Percentiles rank a stretch among this genome's conserved stretches.
Conservation (phyloP, 2,329 filamentous ascomycete species). For the Xylaria sp. region DNA sequence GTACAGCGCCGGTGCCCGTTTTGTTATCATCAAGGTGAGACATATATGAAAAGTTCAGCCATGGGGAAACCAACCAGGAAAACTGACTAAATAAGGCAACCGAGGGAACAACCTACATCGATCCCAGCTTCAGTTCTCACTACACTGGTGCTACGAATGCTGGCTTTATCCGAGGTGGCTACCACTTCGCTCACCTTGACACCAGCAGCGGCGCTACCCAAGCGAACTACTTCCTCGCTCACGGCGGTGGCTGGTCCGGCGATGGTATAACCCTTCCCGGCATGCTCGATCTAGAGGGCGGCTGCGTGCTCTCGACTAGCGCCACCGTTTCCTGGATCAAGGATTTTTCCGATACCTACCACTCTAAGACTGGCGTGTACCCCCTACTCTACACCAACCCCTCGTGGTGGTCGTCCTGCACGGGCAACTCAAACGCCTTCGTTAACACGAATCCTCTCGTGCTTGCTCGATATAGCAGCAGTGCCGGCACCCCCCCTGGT, state of each 20-base stretch:
- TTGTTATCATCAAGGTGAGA: slow-evolving; percentile 58
- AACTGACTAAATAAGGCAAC: slow-evolving; percentile 56
- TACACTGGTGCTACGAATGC: slow-evolving; percentile 62
- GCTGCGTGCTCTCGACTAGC: slow-evolving; percentile 59
- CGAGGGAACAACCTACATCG: slow-evolving; percentile 61
- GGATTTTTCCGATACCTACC: slow-evolving; percentile 64
- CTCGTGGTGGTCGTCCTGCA: slow-evolving; percentile 66
- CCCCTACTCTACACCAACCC: slow-evolving; percentile 65
- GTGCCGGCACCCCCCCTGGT: slow-evolving; percentile 58
- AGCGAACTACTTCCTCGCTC: slow-evolving; percentile 62
- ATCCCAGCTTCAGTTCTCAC: slow-evolving; percentile 60
- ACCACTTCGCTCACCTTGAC: slow-evolving; percentile 65
- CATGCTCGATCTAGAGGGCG: slow-evolving; percentile 66
- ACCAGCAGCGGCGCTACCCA: slow-evolving; percentile 58
- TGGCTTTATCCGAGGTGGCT: slow-evolving; percentile 65
- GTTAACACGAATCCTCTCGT: slow-evolving; percentile 59
- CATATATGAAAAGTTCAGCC: neutral
- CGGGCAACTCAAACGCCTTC: slow-evolving; percentile 61
- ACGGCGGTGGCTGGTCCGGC: slow-evolving; percentile 65
- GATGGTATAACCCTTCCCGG: slow-evolving; percentile 67
- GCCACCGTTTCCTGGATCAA: slow-evolving; percentile 64
- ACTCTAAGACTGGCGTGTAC: slow-evolving; percentile 57
- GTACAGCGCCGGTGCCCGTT: slow-evolving; percentile 55
- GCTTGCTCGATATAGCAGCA: slow-evolving; percentile 58
- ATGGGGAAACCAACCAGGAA: neutral